Evolutionary conservation across 352 stramenopile genomes (phyloP).

Genomic region (Phytopythium oedochilum): DNA sequence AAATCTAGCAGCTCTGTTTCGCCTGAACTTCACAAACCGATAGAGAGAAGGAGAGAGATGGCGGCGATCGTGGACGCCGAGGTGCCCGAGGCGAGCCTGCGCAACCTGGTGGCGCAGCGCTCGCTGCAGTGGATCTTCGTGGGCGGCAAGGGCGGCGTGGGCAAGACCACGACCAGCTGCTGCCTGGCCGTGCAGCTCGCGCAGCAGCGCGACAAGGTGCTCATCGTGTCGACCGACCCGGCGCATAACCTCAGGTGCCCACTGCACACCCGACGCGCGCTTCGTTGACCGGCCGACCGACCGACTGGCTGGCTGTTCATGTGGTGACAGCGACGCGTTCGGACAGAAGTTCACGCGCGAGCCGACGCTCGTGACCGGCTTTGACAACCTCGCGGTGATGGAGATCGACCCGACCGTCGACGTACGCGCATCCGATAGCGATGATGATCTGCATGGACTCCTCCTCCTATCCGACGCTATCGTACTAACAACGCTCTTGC

Average conservation of each 20-base stretch:
- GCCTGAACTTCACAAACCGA: no score
- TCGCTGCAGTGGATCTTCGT: conserved; percentile 95
- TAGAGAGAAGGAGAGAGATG: background rate
- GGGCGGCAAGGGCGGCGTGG: conserved; percentile 93
- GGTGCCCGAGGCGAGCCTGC: conserved; percentile 86
- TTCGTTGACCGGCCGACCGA: background rate
- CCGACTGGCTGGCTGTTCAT: background rate
- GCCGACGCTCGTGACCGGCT: conserved; percentile 96
- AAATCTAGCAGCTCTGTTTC: no score
- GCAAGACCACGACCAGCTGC: conserved; percentile 98
- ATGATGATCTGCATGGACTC: no score
- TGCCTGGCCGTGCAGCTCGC: conserved; percentile 93
- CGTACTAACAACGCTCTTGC: background rate
- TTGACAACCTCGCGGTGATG: conserved; percentile 98
- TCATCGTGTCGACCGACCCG: conserved; percentile 99
- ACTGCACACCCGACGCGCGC: no score
- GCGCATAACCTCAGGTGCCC: conserved; percentile 96
- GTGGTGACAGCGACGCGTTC: conserved; percentile 95
- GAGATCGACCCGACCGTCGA: conserved; percentile 95
- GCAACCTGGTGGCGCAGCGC: conserved; percentile 88
- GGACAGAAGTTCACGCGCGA: conserved; percentile 98
- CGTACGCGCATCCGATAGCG: no score
- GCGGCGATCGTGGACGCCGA: conserved; percentile 18
- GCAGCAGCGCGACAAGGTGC: conserved; percentile 92
- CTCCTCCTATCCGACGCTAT: no score